These are phyloP conservation scores for Claviceps citrina DNA, from an alignment of 2,329 filamentous ascomycete genomes.

Conservation along the genomic window DNA sequence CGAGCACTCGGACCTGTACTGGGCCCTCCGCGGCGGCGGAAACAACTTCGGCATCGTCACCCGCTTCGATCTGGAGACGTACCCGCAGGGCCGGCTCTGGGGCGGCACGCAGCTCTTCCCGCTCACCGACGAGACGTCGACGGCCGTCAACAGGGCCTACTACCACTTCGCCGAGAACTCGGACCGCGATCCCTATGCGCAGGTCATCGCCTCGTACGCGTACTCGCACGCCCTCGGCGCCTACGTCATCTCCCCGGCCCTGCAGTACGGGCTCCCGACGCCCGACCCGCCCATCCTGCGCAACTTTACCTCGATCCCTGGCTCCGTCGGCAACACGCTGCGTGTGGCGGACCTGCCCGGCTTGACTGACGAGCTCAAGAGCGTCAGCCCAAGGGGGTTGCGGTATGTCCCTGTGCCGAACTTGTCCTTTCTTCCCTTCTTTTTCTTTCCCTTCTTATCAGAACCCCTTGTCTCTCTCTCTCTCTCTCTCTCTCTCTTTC, in stretches of 20 bases:
- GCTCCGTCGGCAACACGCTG: slow-evolving; percentile 9
- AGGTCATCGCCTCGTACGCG: slow-evolving; percentile 11
- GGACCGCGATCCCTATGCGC: slow-evolving; percentile 9
- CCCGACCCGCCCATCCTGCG: slow-evolving; percentile 9
- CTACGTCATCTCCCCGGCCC: slow-evolving; percentile 5
- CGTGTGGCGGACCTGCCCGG: slow-evolving; percentile 8
- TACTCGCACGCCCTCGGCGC: slow-evolving; percentile 9
- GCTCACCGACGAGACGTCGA: slow-evolving; percentile 10
- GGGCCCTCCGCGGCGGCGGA: slow-evolving; percentile 39
- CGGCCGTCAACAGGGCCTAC: slow-evolving; percentile 10
- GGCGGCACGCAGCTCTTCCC: slow-evolving; percentile 14
- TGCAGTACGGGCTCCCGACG: slow-evolving; percentile 4
- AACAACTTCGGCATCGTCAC: slow-evolving; percentile 42
- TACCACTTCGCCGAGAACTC: slow-evolving; percentile 8
- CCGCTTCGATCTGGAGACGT: slow-evolving; percentile 28
- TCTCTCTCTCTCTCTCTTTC: no score
- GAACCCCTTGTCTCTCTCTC: no score
- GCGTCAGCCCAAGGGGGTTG: slow-evolving; percentile 8
- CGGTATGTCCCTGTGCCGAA: slow-evolving; percentile 1
- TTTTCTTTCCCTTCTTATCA: no score
- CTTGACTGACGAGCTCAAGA: slow-evolving; percentile 11
- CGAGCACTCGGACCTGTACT: slow-evolving; percentile 36
- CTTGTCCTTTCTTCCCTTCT: neutral
- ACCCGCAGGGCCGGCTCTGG: slow-evolving; percentile 22
- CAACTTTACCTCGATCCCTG: slow-evolving; percentile 11